A percentile compares a stretch with the other conserved stretches of the same genome.
These are phyloP conservation scores for Funneliformis caledonium DNA, from an alignment of 371 early-diverging fungal species.

Conservation along the genomic window DNA sequence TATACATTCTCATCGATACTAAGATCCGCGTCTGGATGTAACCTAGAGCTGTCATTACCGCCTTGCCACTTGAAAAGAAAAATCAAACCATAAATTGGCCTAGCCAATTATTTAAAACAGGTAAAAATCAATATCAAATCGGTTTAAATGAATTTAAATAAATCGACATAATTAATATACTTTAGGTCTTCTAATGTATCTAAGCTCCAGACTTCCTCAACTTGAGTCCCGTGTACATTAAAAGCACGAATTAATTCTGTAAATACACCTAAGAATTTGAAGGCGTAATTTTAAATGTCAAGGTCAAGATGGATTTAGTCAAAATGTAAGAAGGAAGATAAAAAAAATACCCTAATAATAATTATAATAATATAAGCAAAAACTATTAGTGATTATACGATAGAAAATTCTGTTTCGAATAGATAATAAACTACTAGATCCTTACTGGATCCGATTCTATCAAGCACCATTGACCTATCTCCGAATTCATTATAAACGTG, in stretches of 20 bases:
- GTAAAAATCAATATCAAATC: neutral
- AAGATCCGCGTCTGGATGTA: constrained; percentile 48
- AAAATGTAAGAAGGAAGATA: neutral
- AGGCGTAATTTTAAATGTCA: neutral
- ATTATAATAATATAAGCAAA: neutral
- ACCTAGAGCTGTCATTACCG: constrained; percentile 44
- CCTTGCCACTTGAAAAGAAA: constrained; percentile 91
- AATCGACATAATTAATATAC: constrained; percentile 50
- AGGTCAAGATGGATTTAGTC: neutral
- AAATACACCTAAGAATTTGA: constrained; percentile 71
- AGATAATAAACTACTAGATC: neutral
- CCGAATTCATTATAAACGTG: constrained; percentile 48
- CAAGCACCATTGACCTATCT: constrained; percentile 83
- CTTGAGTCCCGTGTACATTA: constrained; percentile 83
- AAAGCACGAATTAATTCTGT: constrained; percentile 85
- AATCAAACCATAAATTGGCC: constrained; percentile 83
- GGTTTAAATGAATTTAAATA: neutral
- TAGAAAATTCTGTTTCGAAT: neutral
- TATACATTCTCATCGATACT: constrained; percentile 60
- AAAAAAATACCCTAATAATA: neutral
- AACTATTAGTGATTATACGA: neutral
- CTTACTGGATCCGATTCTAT: constrained; percentile 87
- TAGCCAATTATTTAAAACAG: constrained; percentile 44
- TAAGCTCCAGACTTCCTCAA: constrained; percentile 83
- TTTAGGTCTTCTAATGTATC: constrained; percentile 68